phyloP scores from a whole-genome alignment of 257 asterid genomes.

The Handroanthus guayacan region DNA sequence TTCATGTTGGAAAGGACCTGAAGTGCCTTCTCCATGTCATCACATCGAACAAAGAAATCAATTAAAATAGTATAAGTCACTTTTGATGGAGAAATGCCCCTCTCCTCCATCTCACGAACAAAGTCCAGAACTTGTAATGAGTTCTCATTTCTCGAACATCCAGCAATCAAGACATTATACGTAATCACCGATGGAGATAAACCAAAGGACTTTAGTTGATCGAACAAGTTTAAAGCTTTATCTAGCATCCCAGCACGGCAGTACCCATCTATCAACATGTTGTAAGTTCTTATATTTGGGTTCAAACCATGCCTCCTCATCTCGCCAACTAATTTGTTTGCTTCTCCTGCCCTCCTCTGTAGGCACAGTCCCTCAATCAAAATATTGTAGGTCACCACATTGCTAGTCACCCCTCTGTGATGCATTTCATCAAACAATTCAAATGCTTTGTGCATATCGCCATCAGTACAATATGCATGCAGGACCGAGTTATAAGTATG shows the following conservation, averaged over 20 bases:
- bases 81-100: conserved; percentile 70
- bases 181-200: conserved; percentile 66
- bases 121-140: conserved; percentile 46
- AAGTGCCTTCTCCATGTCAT: conserved; percentile 71
- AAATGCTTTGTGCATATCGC: conserved; percentile 53
- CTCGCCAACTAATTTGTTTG: conserved; percentile 55
- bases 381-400: conserved; percentile 74
- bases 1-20: conserved; percentile 61
- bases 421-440: conserved; percentile 64
- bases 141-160: conserved; percentile 60
- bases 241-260: conserved; percentile 58
- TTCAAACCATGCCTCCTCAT: conserved; percentile 59
- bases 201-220: conserved; percentile 60
- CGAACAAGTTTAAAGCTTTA: conserved; percentile 55
- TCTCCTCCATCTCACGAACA: conserved; percentile 76
- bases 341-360: conserved; percentile 50
- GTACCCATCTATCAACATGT: conserved; percentile 65
- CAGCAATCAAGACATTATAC: conserved; percentile 63
- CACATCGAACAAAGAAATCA: conserved; percentile 62
- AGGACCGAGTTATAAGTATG: conserved; percentile 60
- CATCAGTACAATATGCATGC: conserved; percentile 54
- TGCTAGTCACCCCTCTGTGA: conserved; percentile 57
- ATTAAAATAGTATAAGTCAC: conserved; percentile 80
- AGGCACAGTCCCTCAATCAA: conserved; percentile 69
- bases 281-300: conserved; percentile 68